Evolutionary conservation across 345 rosid species (phyloP), one percentile per base, ranked within the genome.

Genomic region (Boechera stricta): DNA sequence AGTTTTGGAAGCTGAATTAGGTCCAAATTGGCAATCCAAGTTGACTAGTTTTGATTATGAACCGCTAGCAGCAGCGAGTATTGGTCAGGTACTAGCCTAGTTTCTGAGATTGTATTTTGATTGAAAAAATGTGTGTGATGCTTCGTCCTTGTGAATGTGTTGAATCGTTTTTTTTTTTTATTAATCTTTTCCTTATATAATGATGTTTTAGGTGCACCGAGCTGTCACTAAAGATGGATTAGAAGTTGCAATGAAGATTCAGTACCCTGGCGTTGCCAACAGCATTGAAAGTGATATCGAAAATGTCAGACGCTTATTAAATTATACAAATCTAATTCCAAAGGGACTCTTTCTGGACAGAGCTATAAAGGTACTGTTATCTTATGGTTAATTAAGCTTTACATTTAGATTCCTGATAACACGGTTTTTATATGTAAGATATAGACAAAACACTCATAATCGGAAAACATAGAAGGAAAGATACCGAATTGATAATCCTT

Each of bases 241-340:
- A 78, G 74, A 87, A 39, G 96, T 89, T 26, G 98, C 97, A 12
- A 91, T 95, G 89, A 95, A 95, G 86, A 95, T 95, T 82, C 99
- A 95, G 83, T 95, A 95, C 83, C 99, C 99, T 79, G 99, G 99
- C 5, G 97, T 95, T 82, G 99, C 98, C 55, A 77, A 90, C 73
- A 95, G 97, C 82, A 89, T 95, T 75, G 97, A 92, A 44, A 95
- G 97, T 82, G 99, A 95, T 81, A 87, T 95, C 49, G 96, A 95
- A 74, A 95, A 92, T 81, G 98, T 91, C 58, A 92, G 92, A 81
- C 91, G 89, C 63, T 82, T 95, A 7, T 77, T 95, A 56, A 85
- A 85, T 73, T 92, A 92, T 72, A 89, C 99, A 31, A 95, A 92
- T 74, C 81, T 95, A 44, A 92, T 95, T 71, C 99, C 99, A 8